Base-by-base conservation (phyloP, 192 early-diverging fungal species). In the Coemansia sp. region DNA sequence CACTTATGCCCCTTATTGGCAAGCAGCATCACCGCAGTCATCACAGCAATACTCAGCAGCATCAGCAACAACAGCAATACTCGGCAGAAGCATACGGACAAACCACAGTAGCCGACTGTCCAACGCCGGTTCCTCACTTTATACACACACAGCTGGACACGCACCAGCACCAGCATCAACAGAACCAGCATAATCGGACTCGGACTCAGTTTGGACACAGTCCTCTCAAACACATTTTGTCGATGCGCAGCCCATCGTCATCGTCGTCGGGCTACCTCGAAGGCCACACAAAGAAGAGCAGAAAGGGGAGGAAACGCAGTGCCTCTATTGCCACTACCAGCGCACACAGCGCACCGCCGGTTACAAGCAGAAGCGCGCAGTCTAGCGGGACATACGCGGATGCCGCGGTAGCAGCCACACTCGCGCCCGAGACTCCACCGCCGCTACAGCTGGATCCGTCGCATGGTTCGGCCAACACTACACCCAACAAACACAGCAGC, bases 371-470 rank as follows among this genome's bases (percentile, higher is more conserved):
- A 19, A 74, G 72, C 55, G 64, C 72, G 6, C 65, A 68, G 45
- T 74, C 72, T 8, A 74, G 72, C 37, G 72, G 72, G 53, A 74
- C 72, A 14, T 74, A 68, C 48, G 54, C 65, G 11, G 54, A 64
- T 14, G 71, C 46, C 7, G 38, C 54, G 2, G 65, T 63, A 5
- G 60, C 53, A 10, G 42, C 38, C 38, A 49, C 62, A 19, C 54
- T 65, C 13, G 11, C 19, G 59, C 59, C 59, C 32, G 32, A 32
- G 32, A 32, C 32, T 32, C 32, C 5, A 20, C 46, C 4, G 37
- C 44, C 6, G 14, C 46, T 25, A 20, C 14, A 41, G 44, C 5
- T 14, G 44, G 25, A 13, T 17, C 20, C 44, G 44, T 11, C n/a
- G 11, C 20, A 13, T n/a, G 41, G n/a, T 5, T 8, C 19, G 3